Conservation (phyloP, 78 protist genomes). For the Dictyostelium brefeldianum region DNA sequence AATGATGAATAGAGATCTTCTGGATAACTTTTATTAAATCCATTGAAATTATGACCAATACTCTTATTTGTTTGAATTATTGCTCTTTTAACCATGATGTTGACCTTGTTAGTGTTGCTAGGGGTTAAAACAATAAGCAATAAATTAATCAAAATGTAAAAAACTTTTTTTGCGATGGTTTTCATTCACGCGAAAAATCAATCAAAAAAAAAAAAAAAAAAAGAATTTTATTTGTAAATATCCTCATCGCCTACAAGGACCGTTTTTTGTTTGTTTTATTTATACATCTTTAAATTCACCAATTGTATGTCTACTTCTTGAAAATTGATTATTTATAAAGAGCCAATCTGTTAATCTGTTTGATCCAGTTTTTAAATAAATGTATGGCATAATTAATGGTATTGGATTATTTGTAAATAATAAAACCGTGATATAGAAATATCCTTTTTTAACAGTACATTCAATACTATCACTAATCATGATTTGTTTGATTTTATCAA, state of each 20-base stretch:
- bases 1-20: background rate
- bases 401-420: slow-evolving; percentile 65
- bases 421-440: slow-evolving; percentile 39
- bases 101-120: background rate
- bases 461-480: slow-evolving; percentile 49
- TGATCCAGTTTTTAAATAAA: slow-evolving; percentile 17
- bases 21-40: background rate
- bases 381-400: slow-evolving; percentile 58
- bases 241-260: too few species aligned
- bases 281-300: slow-evolving; percentile 25
- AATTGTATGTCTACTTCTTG: slow-evolving; percentile 36
- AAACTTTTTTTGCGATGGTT: background rate
- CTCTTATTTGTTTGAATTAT: background rate
- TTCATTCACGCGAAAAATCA: too few species aligned
- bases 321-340: slow-evolving; percentile 41
- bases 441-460: slow-evolving; percentile 50
- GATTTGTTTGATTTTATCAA: slow-evolving; percentile 33
- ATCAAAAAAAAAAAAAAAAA: too few species aligned
- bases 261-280: background rate
- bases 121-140: too few species aligned
- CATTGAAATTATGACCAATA: background rate
- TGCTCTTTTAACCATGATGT: background rate
- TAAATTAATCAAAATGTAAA: too few species aligned
- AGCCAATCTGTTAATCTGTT: slow-evolving; percentile 65
- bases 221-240: too few species aligned